Base-by-base conservation (phyloP, 2,329 filamentous ascomycete genomes). In the Juglanconis juglandina region DNA sequence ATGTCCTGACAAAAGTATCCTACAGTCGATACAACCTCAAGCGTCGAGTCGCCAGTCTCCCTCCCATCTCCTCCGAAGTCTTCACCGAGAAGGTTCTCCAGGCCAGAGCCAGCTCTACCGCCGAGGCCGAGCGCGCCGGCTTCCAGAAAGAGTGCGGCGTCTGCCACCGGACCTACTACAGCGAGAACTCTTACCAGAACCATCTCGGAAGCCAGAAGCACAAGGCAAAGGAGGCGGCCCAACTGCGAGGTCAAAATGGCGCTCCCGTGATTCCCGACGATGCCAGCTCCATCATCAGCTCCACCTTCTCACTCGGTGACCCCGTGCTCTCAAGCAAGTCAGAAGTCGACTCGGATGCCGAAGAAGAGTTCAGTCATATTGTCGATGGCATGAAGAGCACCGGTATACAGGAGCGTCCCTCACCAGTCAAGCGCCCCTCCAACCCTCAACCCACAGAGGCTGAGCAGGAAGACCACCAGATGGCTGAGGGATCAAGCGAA, bases 21-120 rank as follows among this genome's bases (percentile, higher is more conserved):
- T 56, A 24, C 62, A 95, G 91, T 75, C 88, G 95, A 66, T 97
- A 97, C 77, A 99, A 99, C 74, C 85, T 98, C 69, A 97, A 98
- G 79, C 91, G 95, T 68, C 88, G 93, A 69, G 90, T 98, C 59
- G 92, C 94, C 47, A 91, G 91, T 5, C 81, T 98, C 5, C 92
- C 94, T 35, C 93, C 95, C 3, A 91, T 98, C 53, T 88, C 92
- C 6, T 93, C 94, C 57, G 93, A 98, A 72, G 83, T 92, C 60
- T 99, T 98, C 75, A 92, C 92, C 68, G 95, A 98, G 69, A 98
- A 98, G 75, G 94, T 99, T 44, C 81, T 97, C 14, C 91, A 92
- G 68, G 94, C 93, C 65, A 92, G 96, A 71, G 93, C 93, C 34
- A 87, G 85, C 7, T 90, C 92, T 14, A 90, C 84, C 47, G 92